Conservation (phyloP, 2,329 filamentous ascomycete genomes). For the Exophiala sideris region DNA sequence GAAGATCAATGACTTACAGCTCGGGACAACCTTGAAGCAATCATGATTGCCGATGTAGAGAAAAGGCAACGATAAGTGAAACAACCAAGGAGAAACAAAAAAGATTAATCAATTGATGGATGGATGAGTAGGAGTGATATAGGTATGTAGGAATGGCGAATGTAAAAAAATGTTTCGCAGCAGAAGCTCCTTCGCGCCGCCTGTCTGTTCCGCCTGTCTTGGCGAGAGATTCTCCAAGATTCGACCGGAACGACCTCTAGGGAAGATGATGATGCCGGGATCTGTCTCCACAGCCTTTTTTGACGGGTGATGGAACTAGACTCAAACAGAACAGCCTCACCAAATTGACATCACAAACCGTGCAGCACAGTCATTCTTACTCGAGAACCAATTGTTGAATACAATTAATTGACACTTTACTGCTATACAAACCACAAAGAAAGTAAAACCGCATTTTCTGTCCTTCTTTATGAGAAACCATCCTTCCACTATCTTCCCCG, state of each 20-base stretch:
- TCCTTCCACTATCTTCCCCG: not conserved
- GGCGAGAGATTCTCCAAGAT: conserved; percentile 1
- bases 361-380: not conserved
- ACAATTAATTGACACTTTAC: not conserved
- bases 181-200: no score
- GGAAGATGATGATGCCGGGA: no score
- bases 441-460: not conserved
- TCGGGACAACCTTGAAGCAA: conserved; percentile 68
- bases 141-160: no score
- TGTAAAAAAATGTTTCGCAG: no score
- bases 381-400: not conserved
- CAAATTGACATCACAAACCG: conserved; percentile 1
- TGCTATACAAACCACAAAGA: not conserved
- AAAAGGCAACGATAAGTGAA: conserved; percentile 24
- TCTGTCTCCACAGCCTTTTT: no score
- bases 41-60: conserved; percentile 45
- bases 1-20: conserved; percentile 58
- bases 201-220: not conserved
- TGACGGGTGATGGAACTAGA: no score
- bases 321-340: not conserved
- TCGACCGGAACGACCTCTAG: no score
- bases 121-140: not conserved
- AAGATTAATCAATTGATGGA: conserved; percentile 10
- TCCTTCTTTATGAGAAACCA: not conserved
- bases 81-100: conserved; percentile 13